These are phyloP conservation scores for Daldinia eschscholtzii DNA, from an alignment of 2,329 filamentous ascomycete genomes.

Conservation along the genomic window DNA sequence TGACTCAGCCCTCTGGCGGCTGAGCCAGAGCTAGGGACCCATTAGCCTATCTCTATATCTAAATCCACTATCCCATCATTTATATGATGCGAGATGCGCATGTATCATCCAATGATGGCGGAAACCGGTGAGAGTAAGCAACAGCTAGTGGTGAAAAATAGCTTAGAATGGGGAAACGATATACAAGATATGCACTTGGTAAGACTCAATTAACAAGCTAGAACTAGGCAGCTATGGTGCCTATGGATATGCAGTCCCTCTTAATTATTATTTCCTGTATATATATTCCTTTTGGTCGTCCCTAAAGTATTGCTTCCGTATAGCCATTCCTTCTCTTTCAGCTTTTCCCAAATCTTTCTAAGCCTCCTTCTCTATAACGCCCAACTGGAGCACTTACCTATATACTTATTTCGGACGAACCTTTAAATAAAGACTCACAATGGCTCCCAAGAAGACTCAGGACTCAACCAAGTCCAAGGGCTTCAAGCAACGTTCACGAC, in stretches of 20 bases:
- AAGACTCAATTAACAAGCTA: neutral
- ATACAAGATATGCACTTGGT: constrained; percentile 1
- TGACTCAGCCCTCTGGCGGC: constrained; percentile 6
- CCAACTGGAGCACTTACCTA: neutral
- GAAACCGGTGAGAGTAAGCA: neutral
- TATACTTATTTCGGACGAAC: neutral
- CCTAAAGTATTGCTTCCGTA: neutral
- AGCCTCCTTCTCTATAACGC: neutral
- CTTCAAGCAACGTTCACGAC: neutral
- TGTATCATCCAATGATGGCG: constrained; percentile 1
- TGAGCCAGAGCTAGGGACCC: neutral
- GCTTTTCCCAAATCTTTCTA: neutral
- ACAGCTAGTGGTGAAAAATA: neutral
- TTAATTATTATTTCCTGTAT: neutral
- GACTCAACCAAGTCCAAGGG: neutral
- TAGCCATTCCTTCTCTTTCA: neutral
- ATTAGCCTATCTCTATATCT: neutral
- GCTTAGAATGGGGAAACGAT: constrained; percentile 4
- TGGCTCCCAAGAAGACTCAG: neutral
- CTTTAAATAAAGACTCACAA: neutral
- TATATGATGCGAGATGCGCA: neutral
- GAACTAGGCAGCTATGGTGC: neutral
- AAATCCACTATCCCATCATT: neutral
- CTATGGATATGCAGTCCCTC: neutral
- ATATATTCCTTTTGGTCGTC: neutral